phyloP scores from a whole-genome alignment of 305 asterid genomes.

The Euphrasia arctica region DNA sequence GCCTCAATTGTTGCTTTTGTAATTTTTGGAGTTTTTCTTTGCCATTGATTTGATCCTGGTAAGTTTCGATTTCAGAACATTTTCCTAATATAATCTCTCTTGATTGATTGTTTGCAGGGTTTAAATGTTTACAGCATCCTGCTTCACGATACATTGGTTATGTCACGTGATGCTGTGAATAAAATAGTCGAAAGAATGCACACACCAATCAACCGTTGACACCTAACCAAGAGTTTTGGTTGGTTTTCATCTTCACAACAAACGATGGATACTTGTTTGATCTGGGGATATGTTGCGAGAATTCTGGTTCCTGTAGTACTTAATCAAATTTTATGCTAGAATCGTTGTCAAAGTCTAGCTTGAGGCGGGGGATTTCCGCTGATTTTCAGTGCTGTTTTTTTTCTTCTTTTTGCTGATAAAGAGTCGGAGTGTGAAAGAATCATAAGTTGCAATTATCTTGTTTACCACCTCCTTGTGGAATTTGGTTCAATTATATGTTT shows the following conservation, averaged over 20 bases:
- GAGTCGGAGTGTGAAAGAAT: too few species aligned
- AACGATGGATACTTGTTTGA: not conserved
- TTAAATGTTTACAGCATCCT: slow-evolving; percentile 88
- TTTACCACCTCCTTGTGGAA: too few species aligned
- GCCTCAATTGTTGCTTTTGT: not conserved
- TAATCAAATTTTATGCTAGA: not conserved
- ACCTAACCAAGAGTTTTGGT: not conserved
- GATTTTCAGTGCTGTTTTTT: not conserved
- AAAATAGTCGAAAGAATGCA: slow-evolving; percentile 84
- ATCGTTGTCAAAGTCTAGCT: too few species aligned
- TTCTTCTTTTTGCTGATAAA: too few species aligned
- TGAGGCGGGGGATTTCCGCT: too few species aligned
- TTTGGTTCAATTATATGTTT: too few species aligned
- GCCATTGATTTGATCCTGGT: not conserved
- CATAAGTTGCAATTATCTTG: not conserved
- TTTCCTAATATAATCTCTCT: not conserved
- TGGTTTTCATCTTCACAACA: slow-evolving; percentile 7
- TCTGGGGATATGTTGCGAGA: not conserved
- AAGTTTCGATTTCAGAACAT: not conserved
- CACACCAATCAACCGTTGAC: slow-evolving; percentile 72
- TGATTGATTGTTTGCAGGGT: slow-evolving; percentile 47
- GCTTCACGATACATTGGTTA: slow-evolving; percentile 77
- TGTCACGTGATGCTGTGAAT: slow-evolving; percentile 83
- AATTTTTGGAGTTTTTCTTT: too few species aligned
- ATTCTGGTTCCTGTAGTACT: not conserved